Evolutionary conservation across 2,329 filamentous ascomycete genomes (phyloP), one percentile per base, ranked within the genome.

Genomic region (Xylariaceae sp.): DNA sequence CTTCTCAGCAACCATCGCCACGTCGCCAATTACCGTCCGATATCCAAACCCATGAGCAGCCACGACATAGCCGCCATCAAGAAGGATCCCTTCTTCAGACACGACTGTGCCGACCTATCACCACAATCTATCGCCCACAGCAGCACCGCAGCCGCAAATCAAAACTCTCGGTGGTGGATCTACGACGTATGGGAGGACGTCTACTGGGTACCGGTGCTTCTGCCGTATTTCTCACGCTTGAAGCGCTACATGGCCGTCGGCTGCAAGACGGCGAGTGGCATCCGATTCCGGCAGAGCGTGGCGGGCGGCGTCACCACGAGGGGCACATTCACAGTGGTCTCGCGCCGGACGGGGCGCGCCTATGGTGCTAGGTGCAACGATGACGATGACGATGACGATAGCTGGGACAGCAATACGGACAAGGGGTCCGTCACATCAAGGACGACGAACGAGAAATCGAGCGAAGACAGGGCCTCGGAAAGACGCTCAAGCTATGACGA

Each of bases 151-250:
- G 12, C 26, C 44, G 11, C 31, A 3, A 35, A 39, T 26, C 30
- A 6, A 2, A 26, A 32, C 27, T 44, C 51, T 5, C 41, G 39
- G 7, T 59, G 57, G 57, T 50, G 53, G 54, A 5, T 57, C 31
- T 54, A 45, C 45, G 51, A 59, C 31, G 48, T 57, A 44, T 59
- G 48, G 47, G 47, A 59, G 44, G 57, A 59, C 41, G 54, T 56
- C 39, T 57, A 54, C 54, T 59, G 45, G 47, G 54, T 59, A 9
- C 57, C 54, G n/a, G 51, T 54, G 48, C 19, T 59, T 3, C 19
- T 59, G 9, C 57, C 57, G 4, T 59, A 54, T 30, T 59, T 54
- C 48, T 59, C 57, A 42, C 57, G 54, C n/a, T 39, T 59, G 4
- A 59, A 59, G 53, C 54, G 51, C 49, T 59, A 57, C 9, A 51